Base-by-base conservation (phyloP, 495 filamentous ascomycete species). In the Aspergillus haitiensis region DNA sequence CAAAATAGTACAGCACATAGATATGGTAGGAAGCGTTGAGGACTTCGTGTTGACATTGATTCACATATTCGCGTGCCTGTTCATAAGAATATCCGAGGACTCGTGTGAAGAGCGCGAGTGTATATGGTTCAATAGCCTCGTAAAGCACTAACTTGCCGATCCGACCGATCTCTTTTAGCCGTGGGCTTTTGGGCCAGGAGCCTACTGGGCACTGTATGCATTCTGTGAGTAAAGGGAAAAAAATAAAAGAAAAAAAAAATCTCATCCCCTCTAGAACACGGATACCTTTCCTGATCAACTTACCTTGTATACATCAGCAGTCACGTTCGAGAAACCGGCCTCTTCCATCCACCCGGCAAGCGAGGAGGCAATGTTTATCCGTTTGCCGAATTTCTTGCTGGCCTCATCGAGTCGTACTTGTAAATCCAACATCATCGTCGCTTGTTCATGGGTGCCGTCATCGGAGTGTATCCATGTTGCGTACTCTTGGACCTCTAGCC, bases 401-500 rank as follows among this genome's bases (percentile, higher is more conserved):
- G 74, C 70, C 33, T 68, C 53, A 13, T 68, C 66, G 21, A 80
- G 37, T 42, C 55, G 64, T 6, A 65, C 51, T 55, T 65, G 60
- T 66, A 69, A 74, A 4, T 70, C 67, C 60, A 56, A 39, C 5
- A 75, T 12, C 56, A 59, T 53, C 5, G 45, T 56, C 1, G 71
- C 75, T 2, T 57, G 2, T 21, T 64, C 42, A 54, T 72, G 67
- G 35, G 75, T 72, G 48, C 66, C 73, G 56, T 80, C 78, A 51
- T 80, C 75, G 7, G 72, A 75, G 8, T 49, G 8, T 4, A 74
- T 55, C 42, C 55, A 62, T 12, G 64, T 51, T 46, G 80, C 78
- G 55, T 77, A 84, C 57, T 85, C 83, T 63, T 81, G 76, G n/a
- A 81, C 65, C 63, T 85, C 83, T 35, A 82, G 60, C 76, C 78